Evolutionary conservation across 805 yeast species (phyloP).

Genomic region (Zygotorulaspora danielsina): DNA sequence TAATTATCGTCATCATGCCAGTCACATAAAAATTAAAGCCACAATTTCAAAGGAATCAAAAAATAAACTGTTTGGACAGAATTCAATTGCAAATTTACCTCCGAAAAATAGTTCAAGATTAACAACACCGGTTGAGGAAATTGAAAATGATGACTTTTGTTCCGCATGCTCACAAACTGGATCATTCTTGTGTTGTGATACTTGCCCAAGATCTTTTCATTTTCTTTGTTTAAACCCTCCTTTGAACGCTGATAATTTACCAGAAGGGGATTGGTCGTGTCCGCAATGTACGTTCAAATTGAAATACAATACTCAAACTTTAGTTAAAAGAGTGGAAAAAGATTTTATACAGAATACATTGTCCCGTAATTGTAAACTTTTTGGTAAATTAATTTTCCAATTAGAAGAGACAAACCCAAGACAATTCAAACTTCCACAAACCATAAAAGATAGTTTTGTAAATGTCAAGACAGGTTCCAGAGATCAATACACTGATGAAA

Average conservation of each 20-base stretch:
- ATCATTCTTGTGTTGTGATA: constrained; percentile 85
- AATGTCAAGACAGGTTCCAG: constrained; percentile 62
- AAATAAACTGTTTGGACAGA: constrained; percentile 45
- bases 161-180: constrained; percentile 89
- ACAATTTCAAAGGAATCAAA: constrained; percentile 23
- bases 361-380: constrained; percentile 33
- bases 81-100: constrained; percentile 24
- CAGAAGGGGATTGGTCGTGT: constrained; percentile 91
- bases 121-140: constrained; percentile 34
- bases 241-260: constrained; percentile 62
- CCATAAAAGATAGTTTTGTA: constrained; percentile 64
- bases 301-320: constrained; percentile 30
- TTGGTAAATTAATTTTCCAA: constrained; percentile 55
- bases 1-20: constrained; percentile 13
- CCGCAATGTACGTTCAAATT: constrained; percentile 57
- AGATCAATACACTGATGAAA: constrained; percentile 68
- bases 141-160: constrained; percentile 80
- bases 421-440: constrained; percentile 63
- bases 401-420: constrained; percentile 58
- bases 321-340: constrained; percentile 23
- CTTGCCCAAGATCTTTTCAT: constrained; percentile 89
- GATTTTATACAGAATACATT: constrained; percentile 15
- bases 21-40: constrained; percentile 17
- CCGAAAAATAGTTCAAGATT: constrained; percentile 15
- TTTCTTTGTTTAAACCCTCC: constrained; percentile 92